Percentiles rank a stretch among this genome's conserved stretches.
phyloP scores from a whole-genome alignment of 148 eudicot species.

The Nyssa sinensis region DNA sequence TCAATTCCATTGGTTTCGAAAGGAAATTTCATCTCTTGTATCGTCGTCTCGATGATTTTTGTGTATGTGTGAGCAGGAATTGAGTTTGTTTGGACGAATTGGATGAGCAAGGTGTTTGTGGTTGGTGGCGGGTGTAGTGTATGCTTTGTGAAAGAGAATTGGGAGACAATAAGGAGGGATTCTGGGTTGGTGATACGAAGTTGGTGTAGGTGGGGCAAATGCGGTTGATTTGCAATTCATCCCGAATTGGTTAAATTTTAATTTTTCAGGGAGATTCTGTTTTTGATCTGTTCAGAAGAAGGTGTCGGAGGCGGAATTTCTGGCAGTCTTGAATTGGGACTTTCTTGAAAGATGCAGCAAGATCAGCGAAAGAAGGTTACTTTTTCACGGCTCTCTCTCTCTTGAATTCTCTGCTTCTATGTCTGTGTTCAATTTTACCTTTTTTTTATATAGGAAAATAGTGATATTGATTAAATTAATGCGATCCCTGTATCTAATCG shows the following conservation, averaged over 20 bases:
- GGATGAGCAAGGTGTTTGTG: conserved; percentile 14
- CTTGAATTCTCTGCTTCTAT: background rate
- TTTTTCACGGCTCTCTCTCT: background rate
- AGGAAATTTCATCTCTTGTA: background rate
- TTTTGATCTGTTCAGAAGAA: conserved; percentile 5
- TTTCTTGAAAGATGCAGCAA: conserved; percentile 45
- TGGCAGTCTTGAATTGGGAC: background rate
- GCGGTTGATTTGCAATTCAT: conserved; percentile 36
- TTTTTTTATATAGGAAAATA: too few species aligned
- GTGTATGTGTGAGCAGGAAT: background rate
- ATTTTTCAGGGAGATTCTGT: background rate
- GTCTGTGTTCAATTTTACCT: too few species aligned
- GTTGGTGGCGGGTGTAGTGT: conserved; percentile 18
- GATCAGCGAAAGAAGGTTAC: conserved; percentile 68
- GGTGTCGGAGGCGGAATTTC: too few species aligned
- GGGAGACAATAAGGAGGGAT: conserved; percentile 21
- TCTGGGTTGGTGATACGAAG: conserved; percentile 26
- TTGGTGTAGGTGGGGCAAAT: conserved; percentile 47
- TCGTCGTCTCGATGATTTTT: conserved; percentile 1
- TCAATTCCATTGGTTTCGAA: too few species aligned
- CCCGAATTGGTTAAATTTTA: background rate
- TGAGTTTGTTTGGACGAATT: background rate
- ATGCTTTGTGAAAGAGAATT: conserved; percentile 12
- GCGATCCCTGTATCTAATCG: too few species aligned
- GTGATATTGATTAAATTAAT: too few species aligned